Percentiles rank a stretch among this genome's conserved stretches.
These are phyloP conservation scores for Saccharomycopsis olivae DNA, from an alignment of 805 yeast genomes.

Conservation along the genomic window DNA sequence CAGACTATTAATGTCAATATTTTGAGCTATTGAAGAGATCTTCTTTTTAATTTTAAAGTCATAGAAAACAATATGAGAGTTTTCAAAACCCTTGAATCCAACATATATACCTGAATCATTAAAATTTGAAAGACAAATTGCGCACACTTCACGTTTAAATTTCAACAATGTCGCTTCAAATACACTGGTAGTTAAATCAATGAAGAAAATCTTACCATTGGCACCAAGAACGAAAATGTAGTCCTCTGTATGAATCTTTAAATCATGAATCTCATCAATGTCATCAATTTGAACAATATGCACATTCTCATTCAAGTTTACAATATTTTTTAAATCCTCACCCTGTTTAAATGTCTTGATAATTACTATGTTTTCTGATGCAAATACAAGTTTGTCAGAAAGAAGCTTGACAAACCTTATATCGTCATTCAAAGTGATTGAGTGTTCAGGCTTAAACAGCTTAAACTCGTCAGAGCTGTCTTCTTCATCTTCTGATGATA, in stretches of 20 bases:
- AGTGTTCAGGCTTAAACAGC: not conserved
- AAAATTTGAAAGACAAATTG: not conserved
- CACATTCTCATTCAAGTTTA: not conserved
- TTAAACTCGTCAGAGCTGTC: conserved; percentile 6
- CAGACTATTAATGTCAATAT: not conserved
- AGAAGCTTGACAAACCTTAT: conserved; percentile 8
- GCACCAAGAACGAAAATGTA: not conserved
- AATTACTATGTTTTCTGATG: not conserved
- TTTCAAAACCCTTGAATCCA: conserved; percentile 1
- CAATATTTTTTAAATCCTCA: not conserved
- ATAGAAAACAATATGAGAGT: not conserved
- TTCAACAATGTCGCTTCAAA: not conserved
- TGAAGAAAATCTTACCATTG: not conserved
- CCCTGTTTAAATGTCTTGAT: not conserved
- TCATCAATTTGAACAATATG: not conserved
- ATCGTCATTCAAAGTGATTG: not conserved
- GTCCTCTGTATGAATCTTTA: conserved; percentile 1
- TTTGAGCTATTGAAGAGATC: not conserved
- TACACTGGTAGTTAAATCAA: not conserved
- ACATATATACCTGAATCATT: not conserved
- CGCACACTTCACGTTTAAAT: not conserved
- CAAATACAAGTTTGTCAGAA: conserved; percentile 1
- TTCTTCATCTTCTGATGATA: not conserved
- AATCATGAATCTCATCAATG: not conserved
- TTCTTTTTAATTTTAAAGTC: not conserved